These are phyloP conservation scores for Euphorbia celastroides DNA, from an alignment of 441 rosid genomes.

Conservation along the genomic window DNA sequence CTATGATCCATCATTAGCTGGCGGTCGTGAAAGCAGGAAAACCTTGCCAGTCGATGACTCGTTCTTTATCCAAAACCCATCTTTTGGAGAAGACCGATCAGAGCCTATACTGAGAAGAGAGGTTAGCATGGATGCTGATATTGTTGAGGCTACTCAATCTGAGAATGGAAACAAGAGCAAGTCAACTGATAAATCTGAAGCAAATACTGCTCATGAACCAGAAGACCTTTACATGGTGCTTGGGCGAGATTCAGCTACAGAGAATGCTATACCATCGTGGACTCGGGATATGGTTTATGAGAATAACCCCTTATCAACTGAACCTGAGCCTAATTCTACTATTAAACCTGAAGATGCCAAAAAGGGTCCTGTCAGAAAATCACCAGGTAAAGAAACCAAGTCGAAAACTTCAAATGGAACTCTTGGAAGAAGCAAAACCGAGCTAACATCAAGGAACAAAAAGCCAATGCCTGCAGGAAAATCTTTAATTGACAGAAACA, in stretches of 20 bases:
- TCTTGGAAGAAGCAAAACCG: slow-evolving; percentile 40
- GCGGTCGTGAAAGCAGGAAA: slow-evolving; percentile 38
- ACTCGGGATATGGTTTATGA: slow-evolving; percentile 72
- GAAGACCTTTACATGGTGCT: slow-evolving; percentile 93
- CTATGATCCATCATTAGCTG: slow-evolving; percentile 31
- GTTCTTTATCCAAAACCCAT: slow-evolving; percentile 67
- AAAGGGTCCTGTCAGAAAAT: slow-evolving; percentile 34
- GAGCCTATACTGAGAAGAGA: slow-evolving; percentile 47
- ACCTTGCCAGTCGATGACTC: slow-evolving; percentile 71
- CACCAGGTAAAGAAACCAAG: slow-evolving; percentile 38
- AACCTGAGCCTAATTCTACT: slow-evolving; percentile 28
- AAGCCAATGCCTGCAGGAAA: slow-evolving; percentile 60
- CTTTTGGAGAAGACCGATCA: slow-evolving; percentile 33
- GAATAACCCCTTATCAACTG: slow-evolving; percentile 36
- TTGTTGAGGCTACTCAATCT: slow-evolving; percentile 35
- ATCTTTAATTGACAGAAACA: slow-evolving; percentile 45
- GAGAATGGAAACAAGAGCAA: slow-evolving; percentile 34
- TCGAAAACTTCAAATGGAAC: slow-evolving; percentile 45
- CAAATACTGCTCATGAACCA: slow-evolving; percentile 43
- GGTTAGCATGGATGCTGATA: slow-evolving; percentile 58
- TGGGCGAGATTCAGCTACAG: slow-evolving; percentile 56
- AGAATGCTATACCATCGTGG: slow-evolving; percentile 48
- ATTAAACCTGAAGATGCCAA: slow-evolving; percentile 26
- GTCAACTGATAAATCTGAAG: slow-evolving; percentile 23
- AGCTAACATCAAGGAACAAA: slow-evolving; percentile 38